Percentiles rank a stretch among this genome's conserved stretches.
phyloP scores from a whole-genome alignment of 345 rosid species.

The Rhizophora apiculata region DNA sequence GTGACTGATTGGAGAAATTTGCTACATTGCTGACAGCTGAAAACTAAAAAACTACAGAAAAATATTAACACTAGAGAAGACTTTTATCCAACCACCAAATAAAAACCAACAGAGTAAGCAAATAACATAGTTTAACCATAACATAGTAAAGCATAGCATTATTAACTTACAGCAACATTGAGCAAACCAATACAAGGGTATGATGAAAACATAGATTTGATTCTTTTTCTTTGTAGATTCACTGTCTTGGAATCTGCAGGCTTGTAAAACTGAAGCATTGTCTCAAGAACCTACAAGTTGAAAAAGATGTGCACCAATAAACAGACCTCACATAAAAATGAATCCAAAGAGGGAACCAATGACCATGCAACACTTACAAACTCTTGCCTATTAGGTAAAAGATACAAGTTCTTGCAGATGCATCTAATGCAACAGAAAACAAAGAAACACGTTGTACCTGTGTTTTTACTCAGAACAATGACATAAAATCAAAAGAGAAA shows the following conservation, averaged over 20 bases:
- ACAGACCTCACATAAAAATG: slow-evolving; percentile 1
- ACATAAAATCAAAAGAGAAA: background rate
- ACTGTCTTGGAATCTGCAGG: slow-evolving; percentile 24
- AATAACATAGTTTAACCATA: no score
- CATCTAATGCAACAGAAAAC: background rate
- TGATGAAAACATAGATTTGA: slow-evolving; percentile 33
- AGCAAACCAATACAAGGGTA: slow-evolving; percentile 64
- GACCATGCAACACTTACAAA: slow-evolving; percentile 3
- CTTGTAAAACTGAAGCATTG: slow-evolving; percentile 58
- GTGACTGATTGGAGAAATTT: no score
- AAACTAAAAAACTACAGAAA: no score
- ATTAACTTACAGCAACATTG: slow-evolving; percentile 77
- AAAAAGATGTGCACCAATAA: slow-evolving; percentile 14
- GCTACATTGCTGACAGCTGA: no score
- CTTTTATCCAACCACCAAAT: no score
- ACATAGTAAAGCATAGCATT: background rate
- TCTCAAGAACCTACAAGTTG: slow-evolving; percentile 54
- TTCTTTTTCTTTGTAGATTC: slow-evolving; percentile 21
- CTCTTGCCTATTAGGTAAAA: background rate
- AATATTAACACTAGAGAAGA: no score
- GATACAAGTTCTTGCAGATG: background rate
- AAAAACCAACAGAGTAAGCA: no score
- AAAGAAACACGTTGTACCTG: no score
- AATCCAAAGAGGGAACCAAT: background rate
- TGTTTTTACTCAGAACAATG: background rate